A percentile compares a stretch with the other conserved stretches of the same genome.
Evolutionary conservation across 257 asterid species (phyloP).

Genomic region (Gynochthodes officinalis): DNA sequence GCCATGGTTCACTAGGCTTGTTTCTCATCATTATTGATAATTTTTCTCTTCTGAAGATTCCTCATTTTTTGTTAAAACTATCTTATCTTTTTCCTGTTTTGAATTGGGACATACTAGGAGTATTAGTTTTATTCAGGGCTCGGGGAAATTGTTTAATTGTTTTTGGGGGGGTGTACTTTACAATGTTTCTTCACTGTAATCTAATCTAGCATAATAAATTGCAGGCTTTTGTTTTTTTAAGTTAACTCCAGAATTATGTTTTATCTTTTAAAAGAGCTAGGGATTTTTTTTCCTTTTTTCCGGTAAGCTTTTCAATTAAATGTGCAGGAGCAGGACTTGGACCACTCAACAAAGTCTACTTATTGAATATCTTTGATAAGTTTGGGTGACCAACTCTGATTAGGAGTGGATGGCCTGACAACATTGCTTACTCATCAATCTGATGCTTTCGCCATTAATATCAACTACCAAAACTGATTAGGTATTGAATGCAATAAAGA

Average conservation of each 20-base stretch:
- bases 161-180: conserved; percentile 4
- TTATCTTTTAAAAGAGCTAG: no score
- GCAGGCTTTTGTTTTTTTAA: neutral
- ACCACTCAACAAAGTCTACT: no score
- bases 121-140: neutral
- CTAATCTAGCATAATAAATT: conserved; percentile 18
- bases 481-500: neutral
- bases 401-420: no score
- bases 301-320: no score
- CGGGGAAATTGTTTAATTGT: conserved; percentile 8
- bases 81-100: neutral
- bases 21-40: neutral
- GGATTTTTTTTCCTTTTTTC: neutral
- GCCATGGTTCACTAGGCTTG: conserved; percentile 63
- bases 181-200: conserved; percentile 10
- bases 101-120: conserved; percentile 2
- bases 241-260: neutral
- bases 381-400: no score
- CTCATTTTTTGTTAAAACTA: neutral
- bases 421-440: neutral
- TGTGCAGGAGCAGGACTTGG: no score
- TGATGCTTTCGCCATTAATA: neutral
- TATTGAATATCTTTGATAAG: no score
- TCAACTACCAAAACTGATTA: neutral
- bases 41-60: neutral